Conservation (phyloP, 371 early-diverging fungal genomes). For the Mucor plumbeus region DNA sequence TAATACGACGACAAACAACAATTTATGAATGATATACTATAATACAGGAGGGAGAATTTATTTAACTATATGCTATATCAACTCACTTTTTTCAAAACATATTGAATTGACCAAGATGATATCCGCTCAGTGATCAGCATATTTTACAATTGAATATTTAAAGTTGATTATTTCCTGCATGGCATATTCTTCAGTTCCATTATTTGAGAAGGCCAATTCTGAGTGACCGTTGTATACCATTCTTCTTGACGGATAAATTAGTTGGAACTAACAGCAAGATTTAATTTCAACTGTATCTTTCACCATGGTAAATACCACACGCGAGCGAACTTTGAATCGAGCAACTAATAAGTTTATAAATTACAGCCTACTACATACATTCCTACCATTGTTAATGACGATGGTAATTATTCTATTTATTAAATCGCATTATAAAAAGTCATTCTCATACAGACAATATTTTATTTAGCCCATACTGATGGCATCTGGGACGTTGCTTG, state of each 20-base stretch:
- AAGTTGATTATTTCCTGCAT: too few species aligned
- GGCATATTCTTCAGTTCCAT: too few species aligned
- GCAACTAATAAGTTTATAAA: neutral
- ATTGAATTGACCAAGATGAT: too few species aligned
- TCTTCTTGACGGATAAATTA: neutral
- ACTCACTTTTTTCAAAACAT: too few species aligned
- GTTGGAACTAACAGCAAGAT: neutral
- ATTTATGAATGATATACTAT: too few species aligned
- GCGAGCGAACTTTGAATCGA: neutral
- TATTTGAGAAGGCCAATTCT: too few species aligned
- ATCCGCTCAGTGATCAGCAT: too few species aligned
- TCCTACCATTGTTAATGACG: slow-evolving; percentile 56
- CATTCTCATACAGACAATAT: neutral
- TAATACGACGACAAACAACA: too few species aligned
- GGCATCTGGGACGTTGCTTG: slow-evolving; percentile 86
- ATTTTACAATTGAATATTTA: too few species aligned
- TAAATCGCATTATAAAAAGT: neutral
- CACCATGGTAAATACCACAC: neutral
- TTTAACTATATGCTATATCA: too few species aligned
- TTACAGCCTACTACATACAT: slow-evolving; percentile 67
- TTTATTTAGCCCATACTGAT: slow-evolving; percentile 72
- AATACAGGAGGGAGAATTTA: too few species aligned
- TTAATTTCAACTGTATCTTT: slow-evolving; percentile 2
- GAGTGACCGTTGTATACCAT: neutral
- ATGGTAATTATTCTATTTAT: slow-evolving; percentile 43